phyloP scores from a whole-genome alignment of 2,329 filamentous ascomycete genomes.

The Apiospora phragmitis region DNA sequence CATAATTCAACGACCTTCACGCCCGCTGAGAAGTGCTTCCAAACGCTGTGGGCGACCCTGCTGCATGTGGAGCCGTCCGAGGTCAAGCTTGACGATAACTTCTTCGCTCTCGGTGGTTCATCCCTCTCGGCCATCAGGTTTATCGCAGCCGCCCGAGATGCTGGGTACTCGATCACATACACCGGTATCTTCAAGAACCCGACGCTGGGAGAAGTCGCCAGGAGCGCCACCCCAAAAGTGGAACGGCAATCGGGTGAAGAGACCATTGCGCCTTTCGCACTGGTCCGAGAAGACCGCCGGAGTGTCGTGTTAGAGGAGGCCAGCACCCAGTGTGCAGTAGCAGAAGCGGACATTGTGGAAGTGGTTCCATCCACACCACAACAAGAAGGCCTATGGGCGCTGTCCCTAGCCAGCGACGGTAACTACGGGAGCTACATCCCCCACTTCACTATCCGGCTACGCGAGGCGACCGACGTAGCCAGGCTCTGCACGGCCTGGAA shows the following conservation, averaged over 20 bases:
- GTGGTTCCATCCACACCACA: not conserved
- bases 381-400: not conserved
- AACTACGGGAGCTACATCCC: not conserved
- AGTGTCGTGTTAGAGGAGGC: too few relatives aligned
- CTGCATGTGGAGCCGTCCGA: not conserved
- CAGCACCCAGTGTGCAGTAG: too few relatives aligned
- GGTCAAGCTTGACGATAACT: slow-evolving; percentile 9
- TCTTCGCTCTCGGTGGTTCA: slow-evolving; percentile 21
- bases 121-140: slow-evolving; percentile 12
- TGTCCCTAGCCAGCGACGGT: not conserved
- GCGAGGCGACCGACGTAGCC: not conserved
- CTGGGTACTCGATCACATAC: slow-evolving; percentile 41
- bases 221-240: too few relatives aligned
- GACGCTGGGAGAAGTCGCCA: not conserved
- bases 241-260: too few relatives aligned
- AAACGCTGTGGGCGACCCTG: not conserved
- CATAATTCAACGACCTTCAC: not conserved
- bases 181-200: slow-evolving; percentile 27
- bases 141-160: slow-evolving; percentile 22
- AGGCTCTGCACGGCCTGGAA: not conserved
- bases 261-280: too few relatives aligned
- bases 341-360: not conserved
- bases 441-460: not conserved
- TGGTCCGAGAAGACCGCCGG: too few relatives aligned
- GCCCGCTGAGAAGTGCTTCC: not conserved